These are phyloP conservation scores for Phycomyces blakesleeanus DNA, from an alignment of 192 early-diverging fungal species.

Conservation along the genomic window DNA sequence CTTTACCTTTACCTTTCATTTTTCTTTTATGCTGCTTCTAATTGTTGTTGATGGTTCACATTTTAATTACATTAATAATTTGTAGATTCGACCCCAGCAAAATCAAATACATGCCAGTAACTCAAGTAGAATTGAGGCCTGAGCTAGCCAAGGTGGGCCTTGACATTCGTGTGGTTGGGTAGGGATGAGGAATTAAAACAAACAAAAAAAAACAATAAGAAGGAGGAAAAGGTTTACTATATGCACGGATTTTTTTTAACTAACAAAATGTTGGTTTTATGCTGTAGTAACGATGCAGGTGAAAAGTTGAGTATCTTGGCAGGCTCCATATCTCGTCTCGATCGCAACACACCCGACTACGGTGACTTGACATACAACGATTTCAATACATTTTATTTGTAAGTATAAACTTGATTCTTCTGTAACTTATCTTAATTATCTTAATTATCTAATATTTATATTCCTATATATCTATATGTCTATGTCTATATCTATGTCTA, in stretches of 20 bases:
- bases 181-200: constrained; percentile 1
- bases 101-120: constrained; percentile 70
- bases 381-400: constrained; percentile 54
- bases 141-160: constrained; percentile 72
- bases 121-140: constrained; percentile 62
- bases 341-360: constrained; percentile 80
- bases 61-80: constrained; percentile 24
- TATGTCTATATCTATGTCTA: too few relatives aligned
- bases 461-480: too few relatives aligned
- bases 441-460: constrained; percentile 10
- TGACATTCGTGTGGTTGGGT: constrained; percentile 67
- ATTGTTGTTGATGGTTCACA: too few relatives aligned
- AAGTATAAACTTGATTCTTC: constrained; percentile 6
- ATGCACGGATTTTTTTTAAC: too few relatives aligned
- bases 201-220: background rate
- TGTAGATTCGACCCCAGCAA: constrained; percentile 64
- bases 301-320: constrained; percentile 79
- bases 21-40: too few relatives aligned
- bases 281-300: constrained; percentile 77
- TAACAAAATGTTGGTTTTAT: background rate
- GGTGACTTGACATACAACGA: constrained; percentile 72
- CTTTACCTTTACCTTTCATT: too few relatives aligned
- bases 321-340: constrained; percentile 76
- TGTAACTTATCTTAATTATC: background rate
- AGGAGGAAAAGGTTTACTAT: background rate